phyloP scores from a whole-genome alignment of 768 basidiomycete genomes.

The Amanita pallidorosea region DNA sequence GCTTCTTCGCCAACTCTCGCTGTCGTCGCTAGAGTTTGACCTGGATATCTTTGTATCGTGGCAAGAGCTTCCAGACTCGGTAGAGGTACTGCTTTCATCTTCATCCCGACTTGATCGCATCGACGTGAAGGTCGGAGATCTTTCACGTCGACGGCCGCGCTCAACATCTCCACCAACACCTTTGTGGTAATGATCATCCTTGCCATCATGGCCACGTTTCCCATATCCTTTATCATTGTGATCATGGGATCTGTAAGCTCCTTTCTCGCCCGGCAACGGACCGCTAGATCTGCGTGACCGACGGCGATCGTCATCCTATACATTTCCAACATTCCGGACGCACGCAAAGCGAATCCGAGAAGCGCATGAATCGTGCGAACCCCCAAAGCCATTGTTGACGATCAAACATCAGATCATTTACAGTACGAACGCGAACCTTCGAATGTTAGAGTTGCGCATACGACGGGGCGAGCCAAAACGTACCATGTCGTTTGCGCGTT shows the following conservation, averaged over 20 bases:
- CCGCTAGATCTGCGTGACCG: not conserved
- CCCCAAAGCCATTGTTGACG: not conserved
- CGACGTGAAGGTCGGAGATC: not conserved
- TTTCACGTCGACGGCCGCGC: not conserved
- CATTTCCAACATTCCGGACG: not conserved
- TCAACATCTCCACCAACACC: not conserved
- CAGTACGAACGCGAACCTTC: constrained; percentile 5
- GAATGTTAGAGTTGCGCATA: constrained; percentile 6
- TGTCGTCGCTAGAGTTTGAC: constrained; percentile 2
- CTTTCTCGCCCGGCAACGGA: not conserved
- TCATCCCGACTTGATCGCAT: not conserved
- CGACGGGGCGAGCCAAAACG: not conserved
- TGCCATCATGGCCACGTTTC: not conserved
- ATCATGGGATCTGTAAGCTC: not conserved
- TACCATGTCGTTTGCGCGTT: constrained; percentile 4
- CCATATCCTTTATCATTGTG: not conserved
- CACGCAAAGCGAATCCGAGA: no score
- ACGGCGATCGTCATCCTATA: not conserved
- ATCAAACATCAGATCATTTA: not conserved
- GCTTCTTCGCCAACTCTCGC: not conserved
- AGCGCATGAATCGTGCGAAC: not conserved
- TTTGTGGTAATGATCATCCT: not conserved
- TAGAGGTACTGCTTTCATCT: constrained; percentile 1
- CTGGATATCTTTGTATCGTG: no score
- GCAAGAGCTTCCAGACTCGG: not conserved